These are phyloP conservation scores for Ulota crispa DNA, from an alignment of 225 moss, liverwort and hornwort genomes.

Conservation along the genomic window DNA sequence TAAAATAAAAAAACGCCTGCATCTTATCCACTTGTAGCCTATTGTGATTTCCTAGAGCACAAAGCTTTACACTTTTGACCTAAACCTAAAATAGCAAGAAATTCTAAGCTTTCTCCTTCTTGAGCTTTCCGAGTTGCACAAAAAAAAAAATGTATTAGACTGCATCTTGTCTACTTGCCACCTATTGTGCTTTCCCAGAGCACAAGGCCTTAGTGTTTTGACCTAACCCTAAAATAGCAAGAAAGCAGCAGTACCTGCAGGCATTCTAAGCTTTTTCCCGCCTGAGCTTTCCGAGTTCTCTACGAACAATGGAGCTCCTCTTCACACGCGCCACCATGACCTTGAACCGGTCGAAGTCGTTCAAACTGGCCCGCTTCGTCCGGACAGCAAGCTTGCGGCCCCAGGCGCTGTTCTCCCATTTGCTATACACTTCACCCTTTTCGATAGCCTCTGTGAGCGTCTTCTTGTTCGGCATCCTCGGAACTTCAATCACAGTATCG, in stretches of 20 bases:
- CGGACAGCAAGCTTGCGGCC: constrained; percentile 82
- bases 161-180: no score
- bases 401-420: constrained; percentile 79
- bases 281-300: constrained; percentile 70
- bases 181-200: no score
- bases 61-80: no score
- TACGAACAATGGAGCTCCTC: constrained; percentile 59
- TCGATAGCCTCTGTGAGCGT: constrained; percentile 63
- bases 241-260: constrained; percentile 14
- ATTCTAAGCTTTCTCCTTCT: no score
- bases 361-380: constrained; percentile 63
- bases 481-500: constrained; percentile 66
- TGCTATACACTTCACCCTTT: constrained; percentile 56
- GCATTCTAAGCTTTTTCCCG: constrained; percentile 54
- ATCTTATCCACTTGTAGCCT: no score
- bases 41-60: no score
- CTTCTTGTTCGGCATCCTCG: constrained; percentile 69
- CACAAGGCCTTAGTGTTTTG: no score
- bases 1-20: no score
- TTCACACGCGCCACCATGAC: constrained; percentile 80
- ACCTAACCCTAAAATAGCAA: constrained; percentile 16
- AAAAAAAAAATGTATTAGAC: no score
- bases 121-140: no score
- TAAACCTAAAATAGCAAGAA: no score
- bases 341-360: constrained; percentile 85